Evolutionary conservation across 1,284 basidiomycete species (phyloP), one percentile per base, ranked within the genome.

Genomic region (Fistulinella cinereoalba): DNA sequence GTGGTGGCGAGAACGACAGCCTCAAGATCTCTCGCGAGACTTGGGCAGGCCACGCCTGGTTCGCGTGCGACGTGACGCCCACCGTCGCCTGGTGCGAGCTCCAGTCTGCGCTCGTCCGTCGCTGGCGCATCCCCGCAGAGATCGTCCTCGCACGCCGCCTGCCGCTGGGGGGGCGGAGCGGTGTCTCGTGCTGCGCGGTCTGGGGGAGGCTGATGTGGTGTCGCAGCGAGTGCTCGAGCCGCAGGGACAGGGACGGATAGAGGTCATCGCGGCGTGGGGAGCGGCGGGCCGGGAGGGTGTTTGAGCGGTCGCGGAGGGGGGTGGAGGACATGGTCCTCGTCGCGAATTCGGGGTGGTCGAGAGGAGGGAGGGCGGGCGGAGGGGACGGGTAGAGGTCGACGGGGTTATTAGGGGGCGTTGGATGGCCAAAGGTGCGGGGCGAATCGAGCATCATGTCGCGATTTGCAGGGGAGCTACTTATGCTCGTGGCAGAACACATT

Each of bases 341-440:
- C 51, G 58, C 15, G 47, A 51, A 40, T 32, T 71, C 75, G n/a
- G 77, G 76, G 56, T 79, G 79, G 46, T 73, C 63, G 16, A 80
- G 66, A 6, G 76, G 68, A 19, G 79, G 80, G 27, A 81, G 58
- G 10, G 79, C 76, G 9, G 79, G 79, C 3, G 63, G 56, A 19
- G 61, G 55, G 12, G 58, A 64, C 54, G 50, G 47, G 32, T 56
- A 59, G 43, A 56, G 53, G 32, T 54, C 57, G 25, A 61, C 55
- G 24, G 41, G 37, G 25, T 54, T 57, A 50, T 54, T 50, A 45
- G 53, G 54, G 2, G 69, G 68, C 24, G 72, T 70, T 11, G 62
- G 67, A 25, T 59, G 49, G 6, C 72, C 73, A 44, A 72, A 70
- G 0, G 72, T 75, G 44, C 60, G 62, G 8, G 70, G 70, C 31